These are phyloP conservation scores for Stromatinia cepivora DNA, from an alignment of 2,329 filamentous ascomycete species.

Conservation along the genomic window DNA sequence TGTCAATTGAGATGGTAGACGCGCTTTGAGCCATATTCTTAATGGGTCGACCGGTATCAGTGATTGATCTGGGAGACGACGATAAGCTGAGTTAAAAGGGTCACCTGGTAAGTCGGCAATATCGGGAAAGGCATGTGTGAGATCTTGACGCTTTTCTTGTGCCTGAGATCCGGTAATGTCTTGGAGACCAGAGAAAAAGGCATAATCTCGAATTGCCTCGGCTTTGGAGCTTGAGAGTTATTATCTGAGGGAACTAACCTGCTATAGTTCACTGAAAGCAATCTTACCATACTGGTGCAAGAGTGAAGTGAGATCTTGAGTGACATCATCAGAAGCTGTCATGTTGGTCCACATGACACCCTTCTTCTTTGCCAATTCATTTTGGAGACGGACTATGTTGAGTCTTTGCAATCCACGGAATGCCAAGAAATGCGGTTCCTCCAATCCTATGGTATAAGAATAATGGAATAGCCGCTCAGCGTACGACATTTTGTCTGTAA, in stretches of 20 bases:
- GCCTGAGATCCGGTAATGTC: neutral
- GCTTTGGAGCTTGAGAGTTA: neutral
- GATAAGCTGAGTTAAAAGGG: neutral
- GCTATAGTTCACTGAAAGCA: neutral
- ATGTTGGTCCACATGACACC: neutral
- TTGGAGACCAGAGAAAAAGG: neutral
- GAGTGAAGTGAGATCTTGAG: neutral
- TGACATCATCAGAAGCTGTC: neutral
- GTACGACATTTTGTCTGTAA: neutral
- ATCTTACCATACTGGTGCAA: conserved; percentile 4
- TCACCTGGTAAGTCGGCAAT: neutral
- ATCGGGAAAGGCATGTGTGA: neutral
- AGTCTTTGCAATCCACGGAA: neutral
- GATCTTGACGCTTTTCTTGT: neutral
- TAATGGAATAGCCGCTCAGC: neutral
- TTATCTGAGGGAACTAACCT: neutral
- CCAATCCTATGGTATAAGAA: neutral
- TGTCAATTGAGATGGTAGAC: neutral
- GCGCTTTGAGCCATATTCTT: neutral
- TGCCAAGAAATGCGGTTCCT: neutral
- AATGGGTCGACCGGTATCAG: neutral
- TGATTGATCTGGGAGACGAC: neutral
- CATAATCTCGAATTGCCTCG: conserved; percentile 9
- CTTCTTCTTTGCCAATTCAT: neutral
- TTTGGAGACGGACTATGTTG: neutral